Evolutionary conservation across 1,284 basidiomycete species (phyloP), one percentile per base, ranked within the genome.

Genomic region (Sanguinoderma infundibulare): DNA sequence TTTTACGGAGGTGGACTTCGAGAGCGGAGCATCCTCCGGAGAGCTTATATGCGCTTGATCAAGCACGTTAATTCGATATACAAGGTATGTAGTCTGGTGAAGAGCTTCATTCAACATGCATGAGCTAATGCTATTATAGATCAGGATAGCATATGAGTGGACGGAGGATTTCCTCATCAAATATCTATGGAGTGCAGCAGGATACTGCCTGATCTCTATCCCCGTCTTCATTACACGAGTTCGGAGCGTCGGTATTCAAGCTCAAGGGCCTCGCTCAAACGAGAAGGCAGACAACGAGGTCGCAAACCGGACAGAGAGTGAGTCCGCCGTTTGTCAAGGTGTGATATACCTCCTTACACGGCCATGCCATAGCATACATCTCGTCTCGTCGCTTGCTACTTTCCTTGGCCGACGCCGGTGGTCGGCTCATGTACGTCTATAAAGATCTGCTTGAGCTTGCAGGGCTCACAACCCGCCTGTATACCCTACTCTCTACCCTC

Each of bases 111-210:
- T 32, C 50, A 9, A 20, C 38, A 34, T 51, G 32, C 3, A 9
- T 17, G 22, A 24, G 28, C 47, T 54, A 12, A n/a, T 34, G 20
- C 10, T 24, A 20, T 8, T 17, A 17, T 20, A 90, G 89, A 90
- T 92, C 53, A 87, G 91, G 26, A 92, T 94, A 55, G 88, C 88
- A 1, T 94, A 94, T 70, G 91, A 93, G 69, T 92, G 90, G 94
- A 96, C 92, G 0, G 94, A 96, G 72, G 95, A 97, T 78, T 94
- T 94, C 67, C 90, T 97, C 9, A 95, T 96, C 80, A 96, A 97
- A 75, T 97, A 97, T 73, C 79, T 94, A 10, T 97, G 95, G 95
- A 95, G 92, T 24, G 95, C 94, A 0, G 89, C 90, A 7, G 95
- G 95, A 0, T 97, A 96, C 73, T 86, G 85, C 5, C 82, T 98